Conservation (phyloP, 2,329 filamentous ascomycete genomes). For the Neophaeococcomyces mojaviensis region DNA sequence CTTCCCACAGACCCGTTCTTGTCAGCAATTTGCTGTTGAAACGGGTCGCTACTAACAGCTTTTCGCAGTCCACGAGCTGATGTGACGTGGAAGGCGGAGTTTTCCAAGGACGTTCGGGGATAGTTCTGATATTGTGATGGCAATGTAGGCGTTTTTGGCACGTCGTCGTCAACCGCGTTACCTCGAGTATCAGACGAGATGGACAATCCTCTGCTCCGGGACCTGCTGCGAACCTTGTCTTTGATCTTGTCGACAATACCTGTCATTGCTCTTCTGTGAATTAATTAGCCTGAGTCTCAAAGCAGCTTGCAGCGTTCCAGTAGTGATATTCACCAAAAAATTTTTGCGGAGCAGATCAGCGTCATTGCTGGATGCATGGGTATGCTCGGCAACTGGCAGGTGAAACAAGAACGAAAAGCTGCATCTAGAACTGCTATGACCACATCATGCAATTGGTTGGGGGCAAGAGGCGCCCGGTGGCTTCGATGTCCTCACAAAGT, state of each 20-base stretch:
- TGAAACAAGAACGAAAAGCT: too few relatives aligned
- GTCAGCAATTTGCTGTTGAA: background rate
- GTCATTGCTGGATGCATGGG: too few relatives aligned
- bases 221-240: background rate
- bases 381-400: too few relatives aligned
- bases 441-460: too few relatives aligned
- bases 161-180: too few relatives aligned
- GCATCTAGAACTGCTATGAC: too few relatives aligned
- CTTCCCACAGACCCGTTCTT: background rate
- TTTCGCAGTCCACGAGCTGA: background rate
- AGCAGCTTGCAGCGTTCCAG: background rate
- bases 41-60: background rate
- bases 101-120: background rate
- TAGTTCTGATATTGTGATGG: background rate
- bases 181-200: background rate
- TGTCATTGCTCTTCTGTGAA: background rate
- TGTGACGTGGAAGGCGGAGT: slow-evolving; percentile 4
- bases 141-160: background rate
- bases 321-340: background rate
- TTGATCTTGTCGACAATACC: slow-evolving; percentile 5
- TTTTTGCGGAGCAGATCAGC: too few relatives aligned
- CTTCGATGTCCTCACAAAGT: too few relatives aligned
- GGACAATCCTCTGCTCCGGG: background rate
- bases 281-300: background rate
- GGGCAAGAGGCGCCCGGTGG: too few relatives aligned